A percentile compares a stretch with the other conserved stretches of the same genome.
These are phyloP conservation scores for Euphorbia pulcherrima DNA, from an alignment of 345 rosid species.

Conservation along the genomic window DNA sequence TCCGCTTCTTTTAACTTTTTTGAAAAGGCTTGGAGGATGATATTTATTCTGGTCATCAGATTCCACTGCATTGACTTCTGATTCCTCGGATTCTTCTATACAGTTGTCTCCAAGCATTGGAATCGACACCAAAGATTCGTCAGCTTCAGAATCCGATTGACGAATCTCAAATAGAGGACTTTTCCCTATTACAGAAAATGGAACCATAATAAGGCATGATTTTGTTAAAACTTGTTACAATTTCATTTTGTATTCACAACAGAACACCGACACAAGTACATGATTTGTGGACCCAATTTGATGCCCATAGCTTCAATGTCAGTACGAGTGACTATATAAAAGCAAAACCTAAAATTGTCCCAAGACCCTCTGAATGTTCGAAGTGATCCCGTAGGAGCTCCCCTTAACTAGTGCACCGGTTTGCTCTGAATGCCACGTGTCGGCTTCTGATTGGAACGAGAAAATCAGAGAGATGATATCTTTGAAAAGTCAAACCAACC, in stretches of 20 bases:
- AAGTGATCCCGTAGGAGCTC: too few relatives aligned
- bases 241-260: neutral
- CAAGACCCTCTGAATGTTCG: too few relatives aligned
- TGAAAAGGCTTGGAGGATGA: constrained; percentile 28
- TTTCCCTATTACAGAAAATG: constrained; percentile 50
- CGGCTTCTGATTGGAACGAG: too few relatives aligned
- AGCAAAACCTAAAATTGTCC: too few relatives aligned
- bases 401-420: too few relatives aligned
- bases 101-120: constrained; percentile 28
- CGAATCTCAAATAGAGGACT: constrained; percentile 73
- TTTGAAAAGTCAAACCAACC: too few relatives aligned
- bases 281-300: neutral
- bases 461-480: too few relatives aligned
- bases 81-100: constrained; percentile 38
- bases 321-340: neutral
- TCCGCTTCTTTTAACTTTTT: constrained; percentile 29
- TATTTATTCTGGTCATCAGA: constrained; percentile 61
- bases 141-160: constrained; percentile 44
- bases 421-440: too few relatives aligned
- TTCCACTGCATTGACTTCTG: constrained; percentile 29
- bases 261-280: neutral
- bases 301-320: neutral
- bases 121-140: constrained; percentile 38
- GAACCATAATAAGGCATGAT: neutral
- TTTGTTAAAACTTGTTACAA: neutral